Base-by-base conservation (phyloP, 495 filamentous ascomycete species). In the Daldinia childiae region DNA sequence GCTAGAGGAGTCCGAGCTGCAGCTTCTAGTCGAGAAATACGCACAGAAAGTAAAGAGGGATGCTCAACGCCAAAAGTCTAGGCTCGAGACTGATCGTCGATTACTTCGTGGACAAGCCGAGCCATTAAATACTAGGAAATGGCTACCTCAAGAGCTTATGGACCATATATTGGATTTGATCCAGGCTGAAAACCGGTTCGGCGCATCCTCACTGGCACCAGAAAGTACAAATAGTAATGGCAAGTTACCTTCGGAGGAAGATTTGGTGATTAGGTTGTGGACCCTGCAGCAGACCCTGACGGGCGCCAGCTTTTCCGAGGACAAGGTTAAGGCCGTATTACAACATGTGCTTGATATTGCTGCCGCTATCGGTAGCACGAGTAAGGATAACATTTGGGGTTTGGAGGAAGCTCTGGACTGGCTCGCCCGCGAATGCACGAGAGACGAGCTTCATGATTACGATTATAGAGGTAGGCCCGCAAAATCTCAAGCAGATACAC, bases 381-480 rank as follows among this genome's bases (percentile, higher is more conserved):
- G 70, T 69, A 91, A 89, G 66, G 92, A 95, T 43, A 79, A 82
- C 4, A 85, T 92, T 11, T 96, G 93, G 91, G 94, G 94, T 19
- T 80, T 98, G 52, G 90, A 95, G 64, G 93, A 95, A 76, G 87
- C 88, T n/a, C 71, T 98, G 30, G 92, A 97, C 72, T 97, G 92
- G 92, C 82, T 98, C 19, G 92, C 92, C 21, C 82, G 91, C 67
- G 86, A 93, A 70, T 91, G 88, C 73, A 80, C 85, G 15, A 80
- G 82, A 68, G 85, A 87, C 5, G 90, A 95, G 73, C 85, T 95
- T 32, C 89, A 90, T 1, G 87, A 88, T 52, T 95, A 94, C 79
- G 88, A 89, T 8, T 82, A 81, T 19, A 76, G 78, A 36, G 68
- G 71, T 39, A 78, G 78, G 38, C 58, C 72, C 17, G 7, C 71